Evolutionary conservation across 208 protist species (phyloP), one percentile per base, ranked within the genome.

Genomic region (Phytomonas sp.): DNA sequence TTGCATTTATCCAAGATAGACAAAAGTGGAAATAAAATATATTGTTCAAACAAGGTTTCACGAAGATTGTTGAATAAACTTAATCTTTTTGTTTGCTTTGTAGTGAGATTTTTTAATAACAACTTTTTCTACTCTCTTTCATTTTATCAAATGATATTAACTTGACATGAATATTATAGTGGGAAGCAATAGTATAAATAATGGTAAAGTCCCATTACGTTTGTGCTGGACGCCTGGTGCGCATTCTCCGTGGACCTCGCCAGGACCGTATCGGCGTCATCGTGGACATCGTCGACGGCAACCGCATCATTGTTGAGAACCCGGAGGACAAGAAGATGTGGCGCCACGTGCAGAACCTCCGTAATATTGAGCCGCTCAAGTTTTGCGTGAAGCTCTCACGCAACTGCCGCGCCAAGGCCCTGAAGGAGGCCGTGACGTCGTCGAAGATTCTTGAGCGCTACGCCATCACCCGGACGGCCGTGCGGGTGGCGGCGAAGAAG

Each of bases 291-390:
- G 77, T 95, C 67, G 89, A 95, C 76, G 87, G 72, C 81, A 95
- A 92, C 83, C 89, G 89, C 76, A 79, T 95, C 61, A 81, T 95
- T 60, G 89, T 95, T 68, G 89, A 95, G 86, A 95, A 95, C 80
- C 80, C 89, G n/a, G 72, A 75, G 73, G 89, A 95, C 70, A 64
- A 77, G 71, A 95, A 93, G 87, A 93, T 95, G 87, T 93, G 89
- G 87, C 87, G 89, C 70, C 89, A 95, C 74, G 89, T 95, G 66
- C 85, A 93, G 87, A 93, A 85, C 82, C 76, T 95, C 63, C 87
- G 89, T 78, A 95, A 95, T 75, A 77, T 95, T 45, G 83, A 91
- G 81, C 87, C 89, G 70, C 83, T 95, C 73, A 86, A 88, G 80
- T 87, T 91, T 80, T 69, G 66, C 71, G 78, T 86, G 56, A 62